These are phyloP conservation scores for Amanita thiersii DNA, from an alignment of 768 basidiomycete species.

Conservation along the genomic window DNA sequence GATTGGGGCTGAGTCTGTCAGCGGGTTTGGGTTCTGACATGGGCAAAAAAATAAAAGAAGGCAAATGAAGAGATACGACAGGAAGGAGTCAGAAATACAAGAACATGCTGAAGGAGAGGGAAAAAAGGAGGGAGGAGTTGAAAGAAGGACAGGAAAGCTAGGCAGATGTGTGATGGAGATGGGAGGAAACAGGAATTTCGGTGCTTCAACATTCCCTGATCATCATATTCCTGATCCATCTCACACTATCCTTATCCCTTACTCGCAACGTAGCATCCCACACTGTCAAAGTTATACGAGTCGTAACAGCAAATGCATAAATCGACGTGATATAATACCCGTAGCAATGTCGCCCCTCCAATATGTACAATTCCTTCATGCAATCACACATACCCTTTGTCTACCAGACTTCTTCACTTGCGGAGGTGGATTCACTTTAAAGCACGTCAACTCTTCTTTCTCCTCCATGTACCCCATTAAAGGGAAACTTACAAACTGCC, in stretches of 20 bases:
- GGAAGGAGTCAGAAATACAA: too few species aligned
- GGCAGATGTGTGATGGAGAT: too few species aligned
- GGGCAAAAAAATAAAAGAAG: background rate
- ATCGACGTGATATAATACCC: constrained; percentile 47
- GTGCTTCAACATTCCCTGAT: too few species aligned
- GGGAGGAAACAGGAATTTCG: too few species aligned
- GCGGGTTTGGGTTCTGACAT: constrained; percentile 4
- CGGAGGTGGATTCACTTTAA: constrained; percentile 68
- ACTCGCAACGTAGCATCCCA: too few species aligned
- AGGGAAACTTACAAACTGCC: constrained; percentile 70
- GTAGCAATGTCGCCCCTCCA: constrained; percentile 13
- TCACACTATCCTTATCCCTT: too few species aligned
- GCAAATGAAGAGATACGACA: too few species aligned
- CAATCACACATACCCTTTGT: constrained; percentile 58
- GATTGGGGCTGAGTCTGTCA: background rate
- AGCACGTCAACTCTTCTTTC: background rate
- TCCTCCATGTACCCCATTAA: background rate
- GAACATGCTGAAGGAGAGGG: background rate
- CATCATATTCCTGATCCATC: too few species aligned
- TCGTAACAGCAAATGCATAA: constrained; percentile 68
- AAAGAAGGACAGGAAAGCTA: too few species aligned
- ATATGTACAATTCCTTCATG: constrained; percentile 38
- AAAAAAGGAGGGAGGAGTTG: too few species aligned
- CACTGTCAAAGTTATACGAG: constrained; percentile 36
- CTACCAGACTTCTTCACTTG: constrained; percentile 46